These are phyloP conservation scores for Mycena albidolilacea DNA, from an alignment of 768 basidiomycete species.

Conservation along the genomic window DNA sequence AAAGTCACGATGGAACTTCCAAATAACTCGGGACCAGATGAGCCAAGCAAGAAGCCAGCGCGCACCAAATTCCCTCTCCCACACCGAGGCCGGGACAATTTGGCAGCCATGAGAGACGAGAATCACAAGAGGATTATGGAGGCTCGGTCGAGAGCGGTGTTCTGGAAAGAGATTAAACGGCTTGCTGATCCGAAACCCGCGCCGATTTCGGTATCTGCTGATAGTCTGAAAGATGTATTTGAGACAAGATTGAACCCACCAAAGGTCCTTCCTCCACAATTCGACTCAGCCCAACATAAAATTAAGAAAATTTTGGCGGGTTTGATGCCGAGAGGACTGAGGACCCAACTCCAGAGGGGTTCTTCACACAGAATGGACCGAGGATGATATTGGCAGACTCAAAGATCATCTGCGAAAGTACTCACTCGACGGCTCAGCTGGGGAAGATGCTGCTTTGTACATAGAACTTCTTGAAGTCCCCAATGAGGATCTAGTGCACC, in stretches of 20 bases:
- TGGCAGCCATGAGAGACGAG: not conserved
- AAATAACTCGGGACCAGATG: not conserved
- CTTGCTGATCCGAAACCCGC: not conserved
- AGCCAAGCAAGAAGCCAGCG: not conserved
- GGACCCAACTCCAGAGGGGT: too few species aligned
- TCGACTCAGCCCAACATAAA: not conserved
- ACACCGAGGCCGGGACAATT: not conserved
- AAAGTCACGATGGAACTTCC: not conserved
- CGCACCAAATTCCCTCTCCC: not conserved
- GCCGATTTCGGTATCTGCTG: not conserved
- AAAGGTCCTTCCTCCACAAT: not conserved
- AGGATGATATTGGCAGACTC: too few species aligned
- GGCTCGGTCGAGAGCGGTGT: not conserved
- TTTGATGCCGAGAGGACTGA: too few species aligned
- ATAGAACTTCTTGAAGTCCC: too few species aligned
- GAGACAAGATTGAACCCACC: not conserved
- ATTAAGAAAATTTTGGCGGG: conserved; percentile 22
- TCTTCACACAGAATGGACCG: too few species aligned
- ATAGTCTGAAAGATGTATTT: not conserved
- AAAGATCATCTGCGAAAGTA: too few species aligned
- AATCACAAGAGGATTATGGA: not conserved
- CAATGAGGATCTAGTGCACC: too few species aligned
- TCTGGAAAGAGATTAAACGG: not conserved
- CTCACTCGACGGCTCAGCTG: too few species aligned
- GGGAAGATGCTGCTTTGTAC: too few species aligned